phyloP scores from a whole-genome alignment of 2,329 filamentous ascomycete species.

The Emmonsia crescens region DNA sequence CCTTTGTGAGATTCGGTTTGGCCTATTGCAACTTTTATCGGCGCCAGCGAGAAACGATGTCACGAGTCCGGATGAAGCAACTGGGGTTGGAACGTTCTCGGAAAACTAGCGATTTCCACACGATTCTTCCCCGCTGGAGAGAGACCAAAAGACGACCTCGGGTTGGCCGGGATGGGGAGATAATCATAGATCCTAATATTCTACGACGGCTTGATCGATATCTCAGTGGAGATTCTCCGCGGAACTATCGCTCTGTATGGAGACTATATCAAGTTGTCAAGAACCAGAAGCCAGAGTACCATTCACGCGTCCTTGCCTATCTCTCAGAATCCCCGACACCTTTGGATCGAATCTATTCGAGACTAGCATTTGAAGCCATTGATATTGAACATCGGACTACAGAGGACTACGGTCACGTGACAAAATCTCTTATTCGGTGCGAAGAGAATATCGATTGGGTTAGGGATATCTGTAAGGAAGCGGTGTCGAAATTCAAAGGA shows the following conservation, averaged over 20 bases:
- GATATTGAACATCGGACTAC: conserved; percentile 25
- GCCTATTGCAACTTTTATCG: not conserved
- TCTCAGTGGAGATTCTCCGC: not conserved
- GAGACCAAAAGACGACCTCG: not conserved
- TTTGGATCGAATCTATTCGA: conserved; percentile 33
- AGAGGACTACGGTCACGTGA: conserved; percentile 36
- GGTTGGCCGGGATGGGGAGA: not conserved
- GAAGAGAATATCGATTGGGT: conserved; percentile 29
- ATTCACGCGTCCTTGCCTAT: conserved; percentile 23
- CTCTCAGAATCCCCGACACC: conserved; percentile 29
- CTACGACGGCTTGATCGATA: not conserved
- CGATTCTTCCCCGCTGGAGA: not conserved
- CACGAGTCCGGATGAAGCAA: not conserved
- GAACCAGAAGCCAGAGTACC: conserved; percentile 6
- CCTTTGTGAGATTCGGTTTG: not conserved
- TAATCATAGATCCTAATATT: not conserved
- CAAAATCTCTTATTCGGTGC: conserved; percentile 33
- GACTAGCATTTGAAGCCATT: conserved; percentile 38
- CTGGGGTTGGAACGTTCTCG: not conserved
- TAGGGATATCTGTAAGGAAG: conserved; percentile 33
- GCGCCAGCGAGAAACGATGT: not conserved
- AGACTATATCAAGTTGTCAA: not conserved
- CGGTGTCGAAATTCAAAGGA: conserved; percentile 19
- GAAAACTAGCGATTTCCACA: not conserved
- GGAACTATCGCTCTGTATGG: not conserved